These are phyloP conservation scores for Sistotremastrum niveocremeum DNA, from an alignment of 768 basidiomycete genomes.

Conservation along the genomic window DNA sequence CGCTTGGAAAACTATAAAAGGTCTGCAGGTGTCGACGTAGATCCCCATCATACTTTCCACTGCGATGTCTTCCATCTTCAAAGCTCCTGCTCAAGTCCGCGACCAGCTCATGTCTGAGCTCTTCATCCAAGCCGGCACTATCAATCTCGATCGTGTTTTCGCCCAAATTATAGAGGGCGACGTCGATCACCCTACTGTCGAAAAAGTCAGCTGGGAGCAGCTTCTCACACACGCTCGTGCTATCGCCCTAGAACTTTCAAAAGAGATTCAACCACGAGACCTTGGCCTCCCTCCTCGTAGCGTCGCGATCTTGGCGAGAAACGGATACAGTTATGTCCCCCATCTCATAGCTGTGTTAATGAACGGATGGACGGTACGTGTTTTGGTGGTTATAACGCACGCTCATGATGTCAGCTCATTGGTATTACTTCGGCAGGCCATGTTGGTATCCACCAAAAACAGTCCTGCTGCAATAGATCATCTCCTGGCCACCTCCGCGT, in stretches of 20 bases:
- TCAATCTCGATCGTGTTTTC: not conserved
- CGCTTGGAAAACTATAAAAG: no score
- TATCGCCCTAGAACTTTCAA: not conserved
- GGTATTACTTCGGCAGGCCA: not conserved
- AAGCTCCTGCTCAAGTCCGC: not conserved
- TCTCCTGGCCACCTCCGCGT: not conserved
- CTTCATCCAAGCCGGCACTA: not conserved
- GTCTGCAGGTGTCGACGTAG: no score
- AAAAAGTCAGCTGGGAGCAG: not conserved
- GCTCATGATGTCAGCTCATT: not conserved
- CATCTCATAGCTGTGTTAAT: not conserved
- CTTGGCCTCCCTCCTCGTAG: not conserved
- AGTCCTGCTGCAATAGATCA: slow-evolving; percentile 2
- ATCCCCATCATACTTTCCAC: no score
- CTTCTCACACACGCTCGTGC: not conserved
- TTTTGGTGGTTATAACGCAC: not conserved
- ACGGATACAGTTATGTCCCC: slow-evolving; percentile 1
- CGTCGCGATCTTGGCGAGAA: not conserved
- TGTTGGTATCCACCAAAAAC: slow-evolving; percentile 2
- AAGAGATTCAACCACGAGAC: not conserved
- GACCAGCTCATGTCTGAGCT: not conserved
- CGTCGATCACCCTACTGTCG: not conserved
- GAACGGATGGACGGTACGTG: slow-evolving; percentile 4
- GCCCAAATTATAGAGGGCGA: not conserved
- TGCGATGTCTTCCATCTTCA: no score